These are phyloP conservation scores for Auriscalpium orientale DNA, from an alignment of 768 basidiomycete species.

Conservation along the genomic window DNA sequence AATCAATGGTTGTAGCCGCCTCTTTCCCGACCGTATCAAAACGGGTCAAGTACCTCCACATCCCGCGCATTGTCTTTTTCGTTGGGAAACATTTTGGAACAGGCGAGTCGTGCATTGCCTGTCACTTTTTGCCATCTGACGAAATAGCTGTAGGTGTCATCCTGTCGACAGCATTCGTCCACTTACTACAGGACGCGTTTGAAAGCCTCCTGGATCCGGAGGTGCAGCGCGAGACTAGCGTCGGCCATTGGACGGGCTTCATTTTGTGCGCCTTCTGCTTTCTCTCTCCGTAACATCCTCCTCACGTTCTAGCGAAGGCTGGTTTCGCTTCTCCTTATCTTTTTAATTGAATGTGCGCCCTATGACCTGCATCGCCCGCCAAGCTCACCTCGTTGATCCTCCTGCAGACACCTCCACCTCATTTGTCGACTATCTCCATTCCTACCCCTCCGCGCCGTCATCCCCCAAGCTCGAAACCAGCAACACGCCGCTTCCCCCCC, in stretches of 20 bases:
- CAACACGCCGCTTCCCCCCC: conserved; percentile 1
- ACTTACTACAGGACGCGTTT: conserved; percentile 74
- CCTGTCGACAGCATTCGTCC: conserved; percentile 75
- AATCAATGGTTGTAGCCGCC: conserved; percentile 36
- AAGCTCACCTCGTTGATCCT: conserved; percentile 1
- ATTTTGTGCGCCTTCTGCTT: conserved; percentile 52
- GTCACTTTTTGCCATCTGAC: neutral
- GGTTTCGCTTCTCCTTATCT: conserved; percentile 59
- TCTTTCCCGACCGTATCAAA: conserved; percentile 66
- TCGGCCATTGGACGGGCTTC: conserved; percentile 57
- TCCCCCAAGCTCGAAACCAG: conserved; percentile 14
- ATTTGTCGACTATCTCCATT: conserved; percentile 65
- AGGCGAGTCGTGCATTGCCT: conserved; percentile 15
- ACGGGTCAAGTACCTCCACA: conserved; percentile 41
- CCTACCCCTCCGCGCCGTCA: conserved; percentile 39
- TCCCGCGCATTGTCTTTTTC: conserved; percentile 69
- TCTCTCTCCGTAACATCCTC: neutral
- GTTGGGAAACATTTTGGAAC: conserved; percentile 87
- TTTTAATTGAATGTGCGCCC: conserved; percentile 70
- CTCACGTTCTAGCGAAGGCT: conserved; percentile 32
- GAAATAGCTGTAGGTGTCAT: conserved; percentile 52
- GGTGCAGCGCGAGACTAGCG: conserved; percentile 33
- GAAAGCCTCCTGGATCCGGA: conserved; percentile 41
- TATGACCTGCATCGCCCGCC: neutral
- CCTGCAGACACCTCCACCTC: conserved; percentile 61